phyloP scores from a whole-genome alignment of 306 rosid genomes.

The Crataegus laevigata region DNA sequence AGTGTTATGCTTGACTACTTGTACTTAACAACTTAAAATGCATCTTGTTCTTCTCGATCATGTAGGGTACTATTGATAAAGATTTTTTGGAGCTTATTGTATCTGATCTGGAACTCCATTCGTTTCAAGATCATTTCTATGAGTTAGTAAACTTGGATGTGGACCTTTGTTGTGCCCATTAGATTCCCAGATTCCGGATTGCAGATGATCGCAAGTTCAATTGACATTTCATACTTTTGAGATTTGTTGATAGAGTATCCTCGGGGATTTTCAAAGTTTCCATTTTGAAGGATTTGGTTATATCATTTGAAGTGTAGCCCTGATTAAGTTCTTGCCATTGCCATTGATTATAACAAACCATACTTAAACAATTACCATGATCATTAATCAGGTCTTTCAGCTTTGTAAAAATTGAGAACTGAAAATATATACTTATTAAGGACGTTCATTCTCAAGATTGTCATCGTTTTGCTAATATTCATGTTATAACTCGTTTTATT shows the following conservation, averaged over 20 bases:
- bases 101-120: not conserved
- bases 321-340: not conserved
- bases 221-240: not conserved
- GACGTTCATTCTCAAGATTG: not conserved
- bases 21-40: not conserved
- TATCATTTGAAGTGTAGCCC: not conserved
- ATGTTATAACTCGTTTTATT: not conserved
- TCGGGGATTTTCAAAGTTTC: not conserved
- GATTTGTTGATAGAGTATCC: not conserved
- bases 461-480: not conserved
- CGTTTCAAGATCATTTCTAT: not conserved
- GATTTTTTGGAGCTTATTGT: not conserved
- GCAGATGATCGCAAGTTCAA: not conserved
- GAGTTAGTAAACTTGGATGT: not conserved
- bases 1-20: conserved; percentile 1
- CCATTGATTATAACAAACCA: not conserved
- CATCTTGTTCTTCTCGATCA: not conserved
- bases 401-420: not conserved
- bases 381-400: not conserved
- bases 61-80: not conserved
- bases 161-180: not conserved
- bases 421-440: not conserved
- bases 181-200: not conserved
- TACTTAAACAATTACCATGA: not conserved
- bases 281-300: conserved; percentile 1